phyloP scores from a whole-genome alignment of 441 rosid species.

The Viola pubescens region DNA sequence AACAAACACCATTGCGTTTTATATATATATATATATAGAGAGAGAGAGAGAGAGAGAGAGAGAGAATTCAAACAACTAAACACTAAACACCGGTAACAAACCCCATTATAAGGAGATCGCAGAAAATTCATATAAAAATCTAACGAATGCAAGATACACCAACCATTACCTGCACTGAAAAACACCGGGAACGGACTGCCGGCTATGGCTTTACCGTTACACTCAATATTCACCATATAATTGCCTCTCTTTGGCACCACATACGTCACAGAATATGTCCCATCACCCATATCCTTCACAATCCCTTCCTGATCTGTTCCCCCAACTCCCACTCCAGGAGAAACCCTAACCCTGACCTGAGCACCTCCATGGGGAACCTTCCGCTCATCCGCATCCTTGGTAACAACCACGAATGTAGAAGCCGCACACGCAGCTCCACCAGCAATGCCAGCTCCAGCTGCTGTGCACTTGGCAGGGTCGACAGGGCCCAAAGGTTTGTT shows the following conservation, averaged over 20 bases:
- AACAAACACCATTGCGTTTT: no score
- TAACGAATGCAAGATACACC: background rate
- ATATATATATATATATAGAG: no score
- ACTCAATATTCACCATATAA: conserved; percentile 89
- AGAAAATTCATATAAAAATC: background rate
- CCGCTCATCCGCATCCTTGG: conserved; percentile 88
- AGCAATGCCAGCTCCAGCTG: conserved; percentile 87
- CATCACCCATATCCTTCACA: conserved; percentile 94
- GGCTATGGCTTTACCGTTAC: conserved; percentile 79
- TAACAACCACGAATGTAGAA: conserved; percentile 65
- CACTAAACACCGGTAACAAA: no score
- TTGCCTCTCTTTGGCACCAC: conserved; percentile 97
- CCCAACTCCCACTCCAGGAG: conserved; percentile 91
- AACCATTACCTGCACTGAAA: conserved; percentile 71
- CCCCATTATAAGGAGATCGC: background rate
- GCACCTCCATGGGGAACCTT: conserved; percentile 75
- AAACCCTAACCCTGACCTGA: conserved; percentile 62
- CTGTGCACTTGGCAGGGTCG: conserved; percentile 80
- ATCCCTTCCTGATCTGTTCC: conserved; percentile 87
- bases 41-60: no score
- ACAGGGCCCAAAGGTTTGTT: conserved; percentile 84
- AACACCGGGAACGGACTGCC: conserved; percentile 97
- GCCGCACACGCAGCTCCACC: conserved; percentile 97
- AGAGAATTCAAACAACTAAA: no score
- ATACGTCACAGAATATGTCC: conserved; percentile 77